A percentile compares a stretch with the other conserved stretches of the same genome.
phyloP scores from a whole-genome alignment of 345 rosid species.

The Excoecaria cochinchinensis region DNA sequence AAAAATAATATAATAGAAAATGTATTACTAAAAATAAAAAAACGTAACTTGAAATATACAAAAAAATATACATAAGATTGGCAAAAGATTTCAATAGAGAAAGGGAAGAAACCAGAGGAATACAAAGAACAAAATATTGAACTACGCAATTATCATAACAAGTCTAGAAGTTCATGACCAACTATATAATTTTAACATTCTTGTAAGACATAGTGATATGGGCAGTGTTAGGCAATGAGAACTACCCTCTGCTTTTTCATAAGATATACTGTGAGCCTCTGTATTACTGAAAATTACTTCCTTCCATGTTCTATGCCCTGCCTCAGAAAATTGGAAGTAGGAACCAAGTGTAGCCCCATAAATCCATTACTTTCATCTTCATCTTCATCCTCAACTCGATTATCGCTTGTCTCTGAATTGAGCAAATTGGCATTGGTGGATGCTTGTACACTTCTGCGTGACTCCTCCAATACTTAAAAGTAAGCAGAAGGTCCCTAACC shows the following conservation, averaged over 20 bases:
- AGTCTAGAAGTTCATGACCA: too few species aligned
- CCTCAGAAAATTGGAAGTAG: conserved; percentile 25
- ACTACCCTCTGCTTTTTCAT: background rate
- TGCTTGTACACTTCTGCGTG: conserved; percentile 23
- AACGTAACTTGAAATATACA: too few species aligned
- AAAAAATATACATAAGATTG: too few species aligned
- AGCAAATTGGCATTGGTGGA: conserved; percentile 19
- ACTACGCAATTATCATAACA: too few species aligned
- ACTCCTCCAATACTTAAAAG: conserved; percentile 51
- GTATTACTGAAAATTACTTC: conserved; percentile 16
- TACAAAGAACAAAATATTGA: too few species aligned
- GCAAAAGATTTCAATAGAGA: too few species aligned
- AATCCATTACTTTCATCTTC: conserved; percentile 38
- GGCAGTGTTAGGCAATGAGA: background rate
- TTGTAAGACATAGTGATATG: too few species aligned
- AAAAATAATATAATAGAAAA: too few species aligned
- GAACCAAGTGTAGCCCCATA: conserved; percentile 44
- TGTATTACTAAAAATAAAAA: too few species aligned
- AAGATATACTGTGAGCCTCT: background rate
- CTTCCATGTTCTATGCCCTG: conserved; percentile 45
- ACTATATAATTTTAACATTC: too few species aligned
- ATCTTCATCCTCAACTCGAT: conserved; percentile 16
- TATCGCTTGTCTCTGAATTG: conserved; percentile 18
- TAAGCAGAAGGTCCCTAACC: conserved; percentile 79
- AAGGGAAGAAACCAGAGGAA: too few species aligned